Conservation (phyloP, 169 alveolate species). For the Babesia divergens region DNA sequence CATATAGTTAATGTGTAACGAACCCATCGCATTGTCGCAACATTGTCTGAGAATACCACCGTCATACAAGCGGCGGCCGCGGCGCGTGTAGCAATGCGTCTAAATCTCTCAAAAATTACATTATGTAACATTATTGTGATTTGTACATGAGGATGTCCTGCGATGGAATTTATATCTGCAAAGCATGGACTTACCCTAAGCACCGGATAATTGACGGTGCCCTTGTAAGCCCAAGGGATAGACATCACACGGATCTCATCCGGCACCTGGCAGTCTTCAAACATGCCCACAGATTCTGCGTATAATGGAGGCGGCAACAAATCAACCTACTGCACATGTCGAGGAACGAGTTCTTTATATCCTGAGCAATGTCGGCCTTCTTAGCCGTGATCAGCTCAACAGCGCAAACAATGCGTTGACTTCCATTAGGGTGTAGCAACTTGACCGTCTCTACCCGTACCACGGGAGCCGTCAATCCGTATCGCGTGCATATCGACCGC, state of each 20-base stretch:
- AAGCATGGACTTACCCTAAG: conserved; percentile 43
- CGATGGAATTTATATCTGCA: no score
- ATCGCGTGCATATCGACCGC: conserved; percentile 50
- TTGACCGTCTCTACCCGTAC: conserved; percentile 59
- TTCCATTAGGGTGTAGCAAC: neutral
- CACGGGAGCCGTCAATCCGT: conserved; percentile 48
- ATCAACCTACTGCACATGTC: conserved; percentile 57
- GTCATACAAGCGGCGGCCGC: conserved; percentile 25
- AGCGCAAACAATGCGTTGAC: conserved; percentile 20
- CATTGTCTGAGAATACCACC: conserved; percentile 38
- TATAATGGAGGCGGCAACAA: neutral
- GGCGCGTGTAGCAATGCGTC: conserved; percentile 3
- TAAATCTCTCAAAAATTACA: conserved; percentile 1
- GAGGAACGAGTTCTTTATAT: conserved; percentile 35
- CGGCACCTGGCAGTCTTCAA: conserved; percentile 50
- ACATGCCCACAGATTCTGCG: conserved; percentile 52
- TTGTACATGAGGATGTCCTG: conserved; percentile 3
- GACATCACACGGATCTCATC: conserved; percentile 51
- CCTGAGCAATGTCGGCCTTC: conserved; percentile 49
- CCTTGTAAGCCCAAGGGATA: conserved; percentile 66
- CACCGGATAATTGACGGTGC: conserved; percentile 54
- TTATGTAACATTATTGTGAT: conserved; percentile 2
- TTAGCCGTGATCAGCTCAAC: conserved; percentile 54
- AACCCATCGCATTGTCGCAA: conserved; percentile 57
- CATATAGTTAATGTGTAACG: neutral